Base-by-base conservation (phyloP, 1,284 basidiomycete species). In the Pisolithus thermaeus region DNA sequence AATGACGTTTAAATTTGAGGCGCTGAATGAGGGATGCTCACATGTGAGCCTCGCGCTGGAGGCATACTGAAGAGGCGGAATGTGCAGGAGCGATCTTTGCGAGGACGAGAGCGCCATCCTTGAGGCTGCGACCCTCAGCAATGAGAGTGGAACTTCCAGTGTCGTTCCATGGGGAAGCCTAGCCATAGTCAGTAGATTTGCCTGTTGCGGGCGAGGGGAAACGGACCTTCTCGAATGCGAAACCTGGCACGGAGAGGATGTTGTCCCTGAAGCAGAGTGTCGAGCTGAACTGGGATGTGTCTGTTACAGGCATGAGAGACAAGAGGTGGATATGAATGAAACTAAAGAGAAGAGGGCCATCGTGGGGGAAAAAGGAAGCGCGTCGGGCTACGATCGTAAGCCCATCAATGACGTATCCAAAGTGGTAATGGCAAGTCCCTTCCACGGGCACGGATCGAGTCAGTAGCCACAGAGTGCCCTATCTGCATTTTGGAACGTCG, bases 11-110 rank as follows among this genome's bases (percentile, higher is more conserved):
- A 47, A 22, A 41, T 37, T 30, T n/a, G 12, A 44, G 39, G 36
- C 22, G 28, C 25, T 43, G 28, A 32, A 27, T n/a, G 46, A 32
- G 27, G 49, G 36, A 43, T 23, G 73, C 79, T 49, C 62, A 84
- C 83, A 84, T 80, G 64, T 85, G 83, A 3, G 80, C 80, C 64
- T 87, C 84, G 48, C 83, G 73, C 61, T 87, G 83, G 25, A 87
- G 67, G 66, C 78, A 81, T 72, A 87, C 78, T 6, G 84, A 83
- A 12, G 79, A 83, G 63, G 84, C 84, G 3, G 82, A 81, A 54
- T 84, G 80, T 7, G 81, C 78, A 28, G 80, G 77, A 6, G 81
- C 83, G 58, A 87, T 83, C 69, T 87, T 87, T 1, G 84, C 84
- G 27, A 87, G 67, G 3, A 86, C 79, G 53, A 73, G 77, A 4